These are phyloP conservation scores for Colletotrichum sidae DNA, from an alignment of 2,329 filamentous ascomycete species.

Conservation along the genomic window DNA sequence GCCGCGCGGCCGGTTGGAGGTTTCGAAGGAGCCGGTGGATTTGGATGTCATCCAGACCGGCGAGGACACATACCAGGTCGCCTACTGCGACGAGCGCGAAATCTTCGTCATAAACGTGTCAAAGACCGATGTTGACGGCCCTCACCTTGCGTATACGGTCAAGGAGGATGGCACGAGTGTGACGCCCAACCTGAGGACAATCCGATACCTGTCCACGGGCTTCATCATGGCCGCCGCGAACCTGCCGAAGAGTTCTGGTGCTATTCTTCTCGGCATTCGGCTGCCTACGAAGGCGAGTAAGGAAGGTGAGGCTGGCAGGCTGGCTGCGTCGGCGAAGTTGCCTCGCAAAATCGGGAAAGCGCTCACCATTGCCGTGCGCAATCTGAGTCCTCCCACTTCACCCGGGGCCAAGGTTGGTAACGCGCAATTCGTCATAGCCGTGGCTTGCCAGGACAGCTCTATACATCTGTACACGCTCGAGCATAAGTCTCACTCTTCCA, in stretches of 20 bases:
- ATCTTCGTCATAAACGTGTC: slow-evolving; percentile 72
- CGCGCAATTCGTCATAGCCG: slow-evolving; percentile 83
- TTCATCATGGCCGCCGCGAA: slow-evolving; percentile 71
- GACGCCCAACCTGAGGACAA: slow-evolving; percentile 65
- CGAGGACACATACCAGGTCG: slow-evolving; percentile 74
- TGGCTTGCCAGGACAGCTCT: slow-evolving; percentile 83
- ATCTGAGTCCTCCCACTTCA: slow-evolving; percentile 69
- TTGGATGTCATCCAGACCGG: slow-evolving; percentile 75
- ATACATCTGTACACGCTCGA: slow-evolving; percentile 84
- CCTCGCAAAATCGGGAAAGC: slow-evolving; percentile 78
- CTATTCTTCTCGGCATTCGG: slow-evolving; percentile 67
- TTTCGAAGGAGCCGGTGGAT: slow-evolving; percentile 72
- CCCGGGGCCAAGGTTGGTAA: slow-evolving; percentile 65
- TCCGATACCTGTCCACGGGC: slow-evolving; percentile 69
- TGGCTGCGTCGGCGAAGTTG: slow-evolving; percentile 67
- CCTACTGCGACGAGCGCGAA: slow-evolving; percentile 82
- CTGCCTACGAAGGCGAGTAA: slow-evolving; percentile 52
- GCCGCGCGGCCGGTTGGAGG: slow-evolving; percentile 60
- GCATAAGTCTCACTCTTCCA: slow-evolving; percentile 61
- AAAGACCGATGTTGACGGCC: slow-evolving; percentile 57
- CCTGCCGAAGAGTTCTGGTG: slow-evolving; percentile 68
- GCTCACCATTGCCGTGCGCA: slow-evolving; percentile 81
- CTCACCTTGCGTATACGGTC: slow-evolving; percentile 67
- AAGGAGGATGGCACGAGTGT: slow-evolving; percentile 57
- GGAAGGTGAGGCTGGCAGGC: slow-evolving; percentile 52